phyloP scores from a whole-genome alignment of 352 stramenopile species.

The Peronospora destructor region DNA sequence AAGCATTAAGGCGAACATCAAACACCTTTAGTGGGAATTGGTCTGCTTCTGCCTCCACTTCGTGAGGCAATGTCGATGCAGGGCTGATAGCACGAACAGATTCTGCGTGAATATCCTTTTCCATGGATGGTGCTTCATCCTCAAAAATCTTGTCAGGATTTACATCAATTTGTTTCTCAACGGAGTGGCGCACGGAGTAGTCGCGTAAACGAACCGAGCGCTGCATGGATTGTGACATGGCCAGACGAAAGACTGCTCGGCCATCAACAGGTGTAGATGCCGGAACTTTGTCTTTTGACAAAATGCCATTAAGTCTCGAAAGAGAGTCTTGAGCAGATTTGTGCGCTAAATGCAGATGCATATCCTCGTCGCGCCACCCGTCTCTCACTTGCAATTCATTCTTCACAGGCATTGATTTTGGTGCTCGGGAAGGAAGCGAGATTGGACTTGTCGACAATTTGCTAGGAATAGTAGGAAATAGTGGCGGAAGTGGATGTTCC shows the following conservation, averaged over 20 bases:
- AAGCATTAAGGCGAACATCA: slow-evolving; percentile 53
- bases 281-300: slow-evolving; percentile 34
- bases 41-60: neutral
- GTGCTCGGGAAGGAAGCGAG: slow-evolving; percentile 21
- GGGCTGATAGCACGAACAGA: neutral
- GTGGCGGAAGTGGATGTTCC: slow-evolving; percentile 14
- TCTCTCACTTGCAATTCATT: slow-evolving; percentile 11
- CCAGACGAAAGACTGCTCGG: slow-evolving; percentile 24
- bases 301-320: slow-evolving; percentile 53
- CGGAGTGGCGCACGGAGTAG: slow-evolving; percentile 38
- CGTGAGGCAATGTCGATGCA: neutral
- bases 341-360: slow-evolving; percentile 47
- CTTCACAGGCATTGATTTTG: slow-evolving; percentile 22
- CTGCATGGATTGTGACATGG: slow-evolving; percentile 60
- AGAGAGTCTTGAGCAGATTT: slow-evolving; percentile 58
- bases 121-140: slow-evolving; percentile 23
- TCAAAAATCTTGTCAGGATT: slow-evolving; percentile 68
- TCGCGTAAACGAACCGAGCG: slow-evolving; percentile 48
- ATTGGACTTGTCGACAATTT: slow-evolving; percentile 47
- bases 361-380: slow-evolving; percentile 44
- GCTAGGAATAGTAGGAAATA: slow-evolving; percentile 4
- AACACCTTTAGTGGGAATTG: slow-evolving; percentile 34
- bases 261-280: slow-evolving; percentile 22
- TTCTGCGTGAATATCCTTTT: slow-evolving; percentile 3
- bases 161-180: slow-evolving; percentile 37